These are phyloP conservation scores for Cladosporium sp. DNA, from an alignment of 2,329 filamentous ascomycete species.

Conservation along the genomic window DNA sequence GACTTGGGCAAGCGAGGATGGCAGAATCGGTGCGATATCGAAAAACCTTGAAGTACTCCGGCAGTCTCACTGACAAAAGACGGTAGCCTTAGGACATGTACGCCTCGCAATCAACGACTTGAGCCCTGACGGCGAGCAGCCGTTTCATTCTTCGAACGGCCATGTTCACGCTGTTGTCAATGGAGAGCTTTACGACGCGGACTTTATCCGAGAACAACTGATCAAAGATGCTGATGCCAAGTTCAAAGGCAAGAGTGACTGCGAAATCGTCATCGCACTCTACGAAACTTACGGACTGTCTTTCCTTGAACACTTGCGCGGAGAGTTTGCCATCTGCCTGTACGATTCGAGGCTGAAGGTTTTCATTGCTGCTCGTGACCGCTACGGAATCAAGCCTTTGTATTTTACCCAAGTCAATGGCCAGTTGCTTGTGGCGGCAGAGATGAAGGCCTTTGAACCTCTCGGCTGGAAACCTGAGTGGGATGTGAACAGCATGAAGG, in stretches of 20 bases:
- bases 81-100: conserved; percentile 38
- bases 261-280: conserved; percentile 46
- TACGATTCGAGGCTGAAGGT: conserved; percentile 39
- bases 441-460: conserved; percentile 47
- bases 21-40: conserved; percentile 31
- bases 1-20: conserved; percentile 36
- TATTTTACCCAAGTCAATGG: conserved; percentile 39
- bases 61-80: neutral
- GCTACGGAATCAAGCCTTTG: conserved; percentile 51
- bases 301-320: conserved; percentile 40
- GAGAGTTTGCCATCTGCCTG: conserved; percentile 49
- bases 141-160: conserved; percentile 20
- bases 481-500: conserved; percentile 44
- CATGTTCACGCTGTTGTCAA: conserved; percentile 49
- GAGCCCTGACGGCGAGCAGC: conserved; percentile 38
- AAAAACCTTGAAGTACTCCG: too few species aligned
- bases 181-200: conserved; percentile 50
- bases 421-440: conserved; percentile 42
- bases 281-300: conserved; percentile 43
- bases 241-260: conserved; percentile 44
- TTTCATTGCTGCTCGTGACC: conserved; percentile 44
- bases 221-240: conserved; percentile 18
- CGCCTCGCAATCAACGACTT: conserved; percentile 47
- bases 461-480: conserved; percentile 49
- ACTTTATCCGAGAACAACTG: conserved; percentile 35